Base-by-base conservation (phyloP, 2,329 filamentous ascomycete genomes). In the Sporothrix dimorphospora region DNA sequence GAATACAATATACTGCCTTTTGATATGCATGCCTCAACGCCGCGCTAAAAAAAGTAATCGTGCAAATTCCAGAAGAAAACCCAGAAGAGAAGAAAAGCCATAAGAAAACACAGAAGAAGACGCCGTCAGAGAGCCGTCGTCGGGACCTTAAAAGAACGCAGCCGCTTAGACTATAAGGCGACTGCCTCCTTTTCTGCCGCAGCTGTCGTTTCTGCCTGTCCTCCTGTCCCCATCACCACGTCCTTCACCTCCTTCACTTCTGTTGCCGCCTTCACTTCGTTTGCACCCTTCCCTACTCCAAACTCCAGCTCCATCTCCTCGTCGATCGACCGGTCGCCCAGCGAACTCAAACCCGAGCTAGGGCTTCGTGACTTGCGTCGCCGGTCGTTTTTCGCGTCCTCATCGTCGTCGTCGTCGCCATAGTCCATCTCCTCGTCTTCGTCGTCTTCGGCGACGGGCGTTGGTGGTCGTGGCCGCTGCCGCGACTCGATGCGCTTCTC, bases 281-380 rank as follows among this genome's bases (percentile, higher is more conserved):
- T 45, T 2, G 5, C 40, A 5, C 8, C 27, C 24, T 51, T 34
- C 11, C 7, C 45, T 14, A 66, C 63, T 42, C 24, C 75, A 69
- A 75, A 69, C 78, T 79, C 82, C 74, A 85, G 74, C 70, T 86
- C 83, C 84, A 88, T 87, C 42, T 82, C 81, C 27, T 83, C 83
- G 49, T 80, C 81, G 67, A 83, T 82, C 45, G 82, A 77, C 65
- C 81, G 78, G 73, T 88, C 87, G 2, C 84, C 85, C 1, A 89
- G 81, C 3, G 87, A 89, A 74, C 87, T 89, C 9, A 89, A 80
- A 0, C 86, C 86, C 2, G 87, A 89, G 74, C 86, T 89, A 21
- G 82, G 82, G 21, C 85, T 83, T 66, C 85, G 79, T 42, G 84
- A 84, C 19, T 83, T 81, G 30, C 72, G 72, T 6, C 51, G 59